Conservation (phyloP, 148 eudicot genomes). For the Pharnaceum exiguum region DNA sequence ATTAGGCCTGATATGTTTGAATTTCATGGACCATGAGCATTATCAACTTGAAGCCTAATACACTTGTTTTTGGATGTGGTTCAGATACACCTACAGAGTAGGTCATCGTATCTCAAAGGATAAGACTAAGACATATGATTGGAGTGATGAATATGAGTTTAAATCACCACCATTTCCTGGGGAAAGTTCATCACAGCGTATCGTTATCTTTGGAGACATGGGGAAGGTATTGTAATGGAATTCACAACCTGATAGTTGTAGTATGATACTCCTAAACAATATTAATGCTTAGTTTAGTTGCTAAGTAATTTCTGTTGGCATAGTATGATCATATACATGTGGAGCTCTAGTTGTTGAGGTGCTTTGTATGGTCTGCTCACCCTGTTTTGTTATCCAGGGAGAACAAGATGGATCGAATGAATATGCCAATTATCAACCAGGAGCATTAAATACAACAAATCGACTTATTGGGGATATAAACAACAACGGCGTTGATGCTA, state of each 20-base stretch:
- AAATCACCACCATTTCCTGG: constrained; percentile 67
- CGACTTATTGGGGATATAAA: constrained; percentile 52
- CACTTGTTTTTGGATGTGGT: background rate
- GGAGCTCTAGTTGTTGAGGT: too few relatives aligned
- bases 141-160: constrained; percentile 57
- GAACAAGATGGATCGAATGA: constrained; percentile 76
- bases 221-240: constrained; percentile 60
- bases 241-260: too few relatives aligned
- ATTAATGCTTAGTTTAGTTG: too few relatives aligned
- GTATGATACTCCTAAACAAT: too few relatives aligned
- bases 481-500: constrained; percentile 60
- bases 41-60: too few relatives aligned
- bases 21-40: too few relatives aligned
- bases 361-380: too few relatives aligned
- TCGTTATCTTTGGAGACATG: constrained; percentile 71
- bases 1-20: too few relatives aligned
- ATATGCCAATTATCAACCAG: constrained; percentile 75
- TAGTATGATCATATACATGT: too few relatives aligned
- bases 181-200: constrained; percentile 57
- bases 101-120: constrained; percentile 60
- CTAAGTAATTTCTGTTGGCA: too few relatives aligned
- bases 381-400: constrained; percentile 41
- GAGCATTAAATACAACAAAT: constrained; percentile 71
- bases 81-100: constrained; percentile 60
- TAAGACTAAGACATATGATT: constrained; percentile 35